Base-by-base conservation (phyloP, 192 early-diverging fungal species). In the Helicostylum pulchrum region DNA sequence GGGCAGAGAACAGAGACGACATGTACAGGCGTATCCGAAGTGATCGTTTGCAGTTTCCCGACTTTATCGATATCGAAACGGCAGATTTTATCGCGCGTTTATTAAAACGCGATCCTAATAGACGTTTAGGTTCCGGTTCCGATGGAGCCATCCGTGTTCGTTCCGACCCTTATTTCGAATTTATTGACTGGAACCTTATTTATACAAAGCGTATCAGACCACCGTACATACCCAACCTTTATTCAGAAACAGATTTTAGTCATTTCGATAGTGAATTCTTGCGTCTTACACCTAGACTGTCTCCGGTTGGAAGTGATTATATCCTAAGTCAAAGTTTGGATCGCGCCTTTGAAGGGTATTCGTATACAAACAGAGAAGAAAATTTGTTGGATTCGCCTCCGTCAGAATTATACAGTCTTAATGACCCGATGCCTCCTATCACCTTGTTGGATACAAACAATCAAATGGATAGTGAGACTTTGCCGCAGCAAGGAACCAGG, bases 101-200 rank as follows among this genome's bases (percentile, higher is more conserved):
- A 5, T 59, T 85, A 1, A 65, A 78, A 42, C 74, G 79, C 10
- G 75, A 83, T 10, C 91, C 91, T 7, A 50, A 62, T 1, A 53
- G 73, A 34, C 79, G 93, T 3, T 70, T 95, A 1, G 93, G 93
- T 15, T 15, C 23, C 20, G 62, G 20, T 59, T 72, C n/a, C 67
- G 83, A 63, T 7, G 89, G 90, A 19, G 67, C 75, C 0, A 68
- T 65, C 4, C 81, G 87, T 10, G 86, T 94, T 49, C 90, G 90
- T 59, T 19, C 48, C 7, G 89, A 94, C 66, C 80, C 87, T 0
- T 94, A 88, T 62, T 95, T 95, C 71, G 67, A 74, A n/a, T 68
- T 66, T 23, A 79, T 92, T 26, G 77, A 87, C 56, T 95, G 91
- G 91, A 79, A 87, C 19, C 72, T 79, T 15, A 82, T 92, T 30